A percentile compares a stretch with the other conserved stretches of the same genome.
phyloP scores from a whole-genome alignment of 805 yeast genomes.

The Yarrowia sp. region DNA sequence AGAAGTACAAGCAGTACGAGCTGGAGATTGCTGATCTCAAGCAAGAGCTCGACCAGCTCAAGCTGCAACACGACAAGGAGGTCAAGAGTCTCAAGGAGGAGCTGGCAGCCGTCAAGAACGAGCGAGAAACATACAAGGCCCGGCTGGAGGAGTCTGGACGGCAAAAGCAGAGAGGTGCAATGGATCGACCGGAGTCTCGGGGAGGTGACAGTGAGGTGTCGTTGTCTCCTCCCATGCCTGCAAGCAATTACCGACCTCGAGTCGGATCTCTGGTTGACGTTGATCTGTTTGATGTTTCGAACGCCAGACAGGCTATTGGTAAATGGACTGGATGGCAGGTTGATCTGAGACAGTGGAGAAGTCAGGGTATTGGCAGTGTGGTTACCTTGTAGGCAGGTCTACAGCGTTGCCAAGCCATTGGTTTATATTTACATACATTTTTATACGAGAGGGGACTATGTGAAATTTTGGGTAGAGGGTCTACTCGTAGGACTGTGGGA shows the following conservation, averaged over 20 bases:
- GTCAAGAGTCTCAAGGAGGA: slow-evolving; percentile 33
- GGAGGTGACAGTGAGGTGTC: slow-evolving; percentile 44
- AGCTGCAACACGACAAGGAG: slow-evolving; percentile 40
- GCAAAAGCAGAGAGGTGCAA: slow-evolving; percentile 42
- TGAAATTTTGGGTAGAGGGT: too few relatives aligned
- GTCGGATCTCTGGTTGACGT: slow-evolving; percentile 49
- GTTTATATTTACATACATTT: background rate
- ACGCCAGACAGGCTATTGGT: slow-evolving; percentile 57
- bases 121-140: slow-evolving; percentile 40
- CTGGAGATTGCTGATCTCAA: slow-evolving; percentile 10
- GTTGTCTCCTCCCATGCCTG: slow-evolving; percentile 42
- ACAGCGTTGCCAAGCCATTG: too few relatives aligned
- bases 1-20: slow-evolving; percentile 26
- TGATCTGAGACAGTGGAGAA: slow-evolving; percentile 85
- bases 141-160: slow-evolving; percentile 42
- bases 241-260: slow-evolving; percentile 34
- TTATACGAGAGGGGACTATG: too few relatives aligned
- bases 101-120: slow-evolving; percentile 37
- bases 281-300: slow-evolving; percentile 55
- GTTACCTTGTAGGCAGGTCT: slow-evolving; percentile 51
- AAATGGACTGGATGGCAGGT: slow-evolving; percentile 87
- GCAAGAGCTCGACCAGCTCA: slow-evolving; percentile 45
- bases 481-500: too few relatives aligned
- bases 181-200: slow-evolving; percentile 35
- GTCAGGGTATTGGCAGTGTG: slow-evolving; percentile 69